Evolutionary conservation across 1,139 yeast genomes (phyloP), one percentile per base, ranked within the genome.

Genomic region (Pichia sp.): DNA sequence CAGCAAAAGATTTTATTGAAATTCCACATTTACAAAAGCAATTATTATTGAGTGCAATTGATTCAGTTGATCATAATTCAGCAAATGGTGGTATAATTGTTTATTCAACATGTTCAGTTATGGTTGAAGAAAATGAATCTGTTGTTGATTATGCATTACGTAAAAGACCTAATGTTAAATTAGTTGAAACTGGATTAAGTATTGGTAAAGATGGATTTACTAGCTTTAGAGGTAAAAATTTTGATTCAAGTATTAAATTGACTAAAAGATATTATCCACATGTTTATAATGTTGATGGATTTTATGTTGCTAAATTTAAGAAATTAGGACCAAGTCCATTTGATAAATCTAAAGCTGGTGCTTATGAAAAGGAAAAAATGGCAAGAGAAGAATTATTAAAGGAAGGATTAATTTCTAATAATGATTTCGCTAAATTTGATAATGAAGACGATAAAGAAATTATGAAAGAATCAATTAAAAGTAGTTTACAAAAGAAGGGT

Each of bases 231-330:
- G 99, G 99, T 52, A 91, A 90, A 71, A 87, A 82, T 55, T 95
- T 91, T 75, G 84, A 87, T 67, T 80, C 88, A 50, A 81, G 81
- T 60, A 70, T 93, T 53, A 80, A 81, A 48, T 73, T 91, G 62
- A 90, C 99, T 2, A 84, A 96, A 73, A 83, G 99, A 70, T 95
- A 93, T 70, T 95, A 93, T 68, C 99, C 99, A 52, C 99, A 95
- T 70, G 91, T 96, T 34, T 93, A 93, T 69, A 95, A 95, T 69
- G 99, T 95, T 51, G 99, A 95, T 72, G 99, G 99, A 39, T 95
- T 95, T 77, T 95, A 76, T 69, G 99, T 95, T 56, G 99, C 99
- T 55, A 93, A 93, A 68, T 88, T 95, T 75, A 83, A 88, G 72
- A 95, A 95, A 79, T 83, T 81, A 58, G 96, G 93, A 2, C 76